phyloP scores from a whole-genome alignment of 441 rosid species.

The Syzygium syzygioides region DNA sequence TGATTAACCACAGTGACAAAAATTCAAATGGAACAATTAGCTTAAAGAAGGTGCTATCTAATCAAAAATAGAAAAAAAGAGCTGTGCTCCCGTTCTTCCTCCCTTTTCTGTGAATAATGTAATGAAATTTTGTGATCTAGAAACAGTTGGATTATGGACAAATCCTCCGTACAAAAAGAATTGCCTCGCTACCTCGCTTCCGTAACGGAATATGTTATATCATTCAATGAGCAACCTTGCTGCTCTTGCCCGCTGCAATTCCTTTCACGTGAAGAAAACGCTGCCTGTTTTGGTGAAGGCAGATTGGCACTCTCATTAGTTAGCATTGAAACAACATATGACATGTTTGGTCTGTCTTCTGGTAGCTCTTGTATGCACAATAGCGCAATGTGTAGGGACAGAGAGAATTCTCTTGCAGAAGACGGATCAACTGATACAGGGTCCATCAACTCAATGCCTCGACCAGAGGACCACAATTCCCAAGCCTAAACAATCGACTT shows the following conservation, averaged over 20 bases:
- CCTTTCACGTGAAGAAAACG: neutral
- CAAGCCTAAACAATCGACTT: neutral
- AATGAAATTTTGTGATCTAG: neutral
- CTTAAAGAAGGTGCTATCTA: neutral
- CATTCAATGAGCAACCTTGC: neutral
- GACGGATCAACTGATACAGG: neutral
- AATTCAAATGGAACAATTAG: neutral
- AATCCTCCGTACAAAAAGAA: neutral
- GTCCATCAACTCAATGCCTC: neutral
- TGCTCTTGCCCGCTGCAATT: neutral
- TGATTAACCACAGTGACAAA: neutral
- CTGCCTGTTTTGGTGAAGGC: neutral
- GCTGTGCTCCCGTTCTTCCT: neutral
- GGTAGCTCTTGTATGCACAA: no score
- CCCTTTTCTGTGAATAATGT: neutral
- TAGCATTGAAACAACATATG: no score
- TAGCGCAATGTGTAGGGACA: no score
- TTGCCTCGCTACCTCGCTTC: neutral
- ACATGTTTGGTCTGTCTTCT: no score
- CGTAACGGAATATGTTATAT: neutral
- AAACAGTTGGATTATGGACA: neutral
- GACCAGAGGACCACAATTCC: neutral
- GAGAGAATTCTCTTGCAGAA: neutral
- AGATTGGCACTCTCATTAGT: neutral
- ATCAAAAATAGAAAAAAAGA: neutral